Evolutionary conservation across 306 rosid species (phyloP), one percentile per base, ranked within the genome.

Genomic region (Cicer yamashitae): DNA sequence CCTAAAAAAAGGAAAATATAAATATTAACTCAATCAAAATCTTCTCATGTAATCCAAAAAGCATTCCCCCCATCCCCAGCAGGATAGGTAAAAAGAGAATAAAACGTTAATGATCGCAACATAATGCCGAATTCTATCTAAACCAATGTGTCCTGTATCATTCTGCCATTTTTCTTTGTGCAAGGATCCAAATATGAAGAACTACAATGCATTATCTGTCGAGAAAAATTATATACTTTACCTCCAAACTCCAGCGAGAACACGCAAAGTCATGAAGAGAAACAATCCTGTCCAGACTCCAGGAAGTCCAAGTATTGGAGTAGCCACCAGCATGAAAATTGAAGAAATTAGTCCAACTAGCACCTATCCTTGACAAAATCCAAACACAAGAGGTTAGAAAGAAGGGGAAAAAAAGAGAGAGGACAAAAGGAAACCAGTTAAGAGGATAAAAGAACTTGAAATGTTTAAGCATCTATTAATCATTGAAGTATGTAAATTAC

Each of bases 241-340:
- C 97, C 98, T 94, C 96, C 93, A 91, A 40, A 81, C 67, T 79
- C 97, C 98, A 8, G 90, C 96, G 76, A 86, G 69, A 7, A 91
- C 94, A 77, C 93, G 97, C 82, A 91, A 70, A 53, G 82, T 72
- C 99, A 94, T 94, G 88, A 94, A 94, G 76, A 94, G 87, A 82
- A 89, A 94, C 83, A 94, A 74, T 82, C 99, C 99, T 7, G 86
- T 39, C 97, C 93, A 92, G 79, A 94, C 89, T 80, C 96, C 99
- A 76, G 93, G 81, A 71, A 94, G 97, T 76, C 99, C 99, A 67
- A 85, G 67, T 67, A 34, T 63, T 14, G 97, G 93, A 82, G 90
- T 84, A 78, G 86, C 92, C 75, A 88, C 85, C 60, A 92, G 82
- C 74, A 92, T 80, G 80, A 85, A 89, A 12, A 79, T 11, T 48